Percentiles rank a stretch among this genome's conserved stretches.
phyloP scores from a whole-genome alignment of 306 rosid species.

The Casuarina glauca region DNA sequence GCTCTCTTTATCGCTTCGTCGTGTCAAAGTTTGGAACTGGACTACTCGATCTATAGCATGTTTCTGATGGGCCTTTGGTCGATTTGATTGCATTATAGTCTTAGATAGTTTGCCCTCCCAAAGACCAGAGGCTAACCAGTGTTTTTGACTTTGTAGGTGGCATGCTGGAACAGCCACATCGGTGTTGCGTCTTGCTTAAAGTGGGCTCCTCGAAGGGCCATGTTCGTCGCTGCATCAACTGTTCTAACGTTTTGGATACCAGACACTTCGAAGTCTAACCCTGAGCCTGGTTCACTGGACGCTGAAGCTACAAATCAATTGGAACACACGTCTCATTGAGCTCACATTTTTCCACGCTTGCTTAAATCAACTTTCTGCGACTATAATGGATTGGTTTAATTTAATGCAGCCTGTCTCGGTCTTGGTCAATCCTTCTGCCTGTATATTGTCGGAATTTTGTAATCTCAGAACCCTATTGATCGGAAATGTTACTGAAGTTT shows the following conservation, averaged over 20 bases:
- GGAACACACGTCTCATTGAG: constrained; percentile 39
- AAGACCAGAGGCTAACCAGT: constrained; percentile 1
- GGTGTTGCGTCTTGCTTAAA: constrained; percentile 89
- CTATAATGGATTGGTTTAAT: neutral
- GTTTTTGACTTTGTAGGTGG: constrained; percentile 52
- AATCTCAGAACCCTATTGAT: too few relatives aligned
- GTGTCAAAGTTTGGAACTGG: too few relatives aligned
- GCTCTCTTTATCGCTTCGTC: neutral
- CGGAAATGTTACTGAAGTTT: too few relatives aligned
- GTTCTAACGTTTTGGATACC: constrained; percentile 95
- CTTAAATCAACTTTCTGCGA: neutral
- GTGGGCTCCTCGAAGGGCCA: constrained; percentile 94
- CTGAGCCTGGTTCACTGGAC: constrained; percentile 38
- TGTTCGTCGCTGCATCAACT: constrained; percentile 91
- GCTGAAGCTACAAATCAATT: constrained; percentile 39
- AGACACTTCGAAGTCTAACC: constrained; percentile 40
- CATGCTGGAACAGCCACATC: constrained; percentile 78
- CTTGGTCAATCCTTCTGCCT: neutral
- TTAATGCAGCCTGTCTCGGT: neutral
- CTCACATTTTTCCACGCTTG: neutral
- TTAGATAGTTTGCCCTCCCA: neutral
- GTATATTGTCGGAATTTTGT: too few relatives aligned
- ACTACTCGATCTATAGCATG: too few relatives aligned
- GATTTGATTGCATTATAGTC: neutral
- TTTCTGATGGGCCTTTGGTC: too few relatives aligned